Base-by-base conservation (phyloP, 345 rosid species). In the Salix purpurea region DNA sequence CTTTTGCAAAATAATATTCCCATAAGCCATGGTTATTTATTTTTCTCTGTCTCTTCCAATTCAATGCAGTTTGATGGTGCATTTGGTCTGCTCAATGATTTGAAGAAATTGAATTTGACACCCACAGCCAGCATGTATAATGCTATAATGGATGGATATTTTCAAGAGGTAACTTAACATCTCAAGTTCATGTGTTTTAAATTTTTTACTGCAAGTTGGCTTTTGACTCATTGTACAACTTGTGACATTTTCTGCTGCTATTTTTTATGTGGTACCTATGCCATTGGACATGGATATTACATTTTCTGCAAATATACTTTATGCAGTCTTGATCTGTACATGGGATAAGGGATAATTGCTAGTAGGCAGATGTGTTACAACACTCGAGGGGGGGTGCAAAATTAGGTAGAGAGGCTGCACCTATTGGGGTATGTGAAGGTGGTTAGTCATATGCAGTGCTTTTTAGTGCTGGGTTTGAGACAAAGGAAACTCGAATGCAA, bases 61-160 rank as follows among this genome's bases (percentile, higher is more conserved):
- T 21, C 44, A 26, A 36, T 86, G 82, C 88, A 95, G 99, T 93
- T 89, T 80, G 83, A 78, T 39, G 88, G 91, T 85, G 98, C 99
- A 70, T 89, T 89, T 85, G 80, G 68, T 46, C 83, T 93, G 90
- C 92, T 96, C 40, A 76, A 75, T 70, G 89, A 85, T 80, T 48
- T 90, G 84, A 86, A 85, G 90, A 86, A 90, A 71, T 79, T 85
- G 77, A 86, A 85, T 72, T 40, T 93, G 87, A 70, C 48, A 42
- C 96, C 92, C 32, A 87, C 88, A 30, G 67, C 89, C 78, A 69
- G 72, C 87, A 90, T 96, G 90, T 96, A 86, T 83, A 96, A 96
- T 58, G 77, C 85, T 79, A 89, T 96, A 80, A 82, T 96, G 89
- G 87, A 76, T 69, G 98, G 95, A 77, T 90, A 86, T 75, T 96